Evolutionary conservation across 257 asterid species (phyloP).

Genomic region (Euphrasia confusa): DNA sequence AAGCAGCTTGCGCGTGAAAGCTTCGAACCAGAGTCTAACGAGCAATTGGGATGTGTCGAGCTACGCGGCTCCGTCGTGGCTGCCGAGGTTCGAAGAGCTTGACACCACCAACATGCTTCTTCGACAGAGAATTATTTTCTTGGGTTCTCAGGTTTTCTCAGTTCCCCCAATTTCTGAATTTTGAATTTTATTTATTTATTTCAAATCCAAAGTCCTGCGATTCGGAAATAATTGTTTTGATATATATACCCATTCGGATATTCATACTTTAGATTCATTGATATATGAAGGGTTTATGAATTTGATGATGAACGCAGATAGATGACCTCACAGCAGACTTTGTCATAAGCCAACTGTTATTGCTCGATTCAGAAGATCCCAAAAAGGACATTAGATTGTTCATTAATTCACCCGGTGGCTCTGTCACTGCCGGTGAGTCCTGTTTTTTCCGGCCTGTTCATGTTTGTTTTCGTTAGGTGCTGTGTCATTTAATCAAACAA

Average conservation of each 20-base stretch:
- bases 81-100: constrained; percentile 90
- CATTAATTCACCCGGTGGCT: constrained; percentile 96
- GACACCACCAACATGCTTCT: constrained; percentile 98
- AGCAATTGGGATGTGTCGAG: constrained; percentile 62
- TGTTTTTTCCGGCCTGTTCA: constrained; percentile 8
- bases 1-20: background rate
- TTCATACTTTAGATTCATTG: too few relatives aligned
- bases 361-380: constrained; percentile 81
- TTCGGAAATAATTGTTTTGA: background rate
- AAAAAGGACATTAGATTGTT: constrained; percentile 76
- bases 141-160: constrained; percentile 73
- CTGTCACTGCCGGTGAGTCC: constrained; percentile 85
- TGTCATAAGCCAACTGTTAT: constrained; percentile 70
- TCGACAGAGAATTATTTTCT: constrained; percentile 84
- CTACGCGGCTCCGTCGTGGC: constrained; percentile 72
- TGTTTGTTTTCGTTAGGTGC: background rate
- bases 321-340: constrained; percentile 86
- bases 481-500: too few relatives aligned
- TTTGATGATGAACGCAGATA: constrained; percentile 48
- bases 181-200: background rate
- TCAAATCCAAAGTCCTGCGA: background rate
- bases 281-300: too few relatives aligned
- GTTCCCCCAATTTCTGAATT: background rate
- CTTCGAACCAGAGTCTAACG: constrained; percentile 34
- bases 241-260: too few relatives aligned